Evolutionary conservation across 2,329 filamentous ascomycete species (phyloP), one percentile per base, ranked within the genome.

Genomic region (Paracoccidioides brasiliensis): DNA sequence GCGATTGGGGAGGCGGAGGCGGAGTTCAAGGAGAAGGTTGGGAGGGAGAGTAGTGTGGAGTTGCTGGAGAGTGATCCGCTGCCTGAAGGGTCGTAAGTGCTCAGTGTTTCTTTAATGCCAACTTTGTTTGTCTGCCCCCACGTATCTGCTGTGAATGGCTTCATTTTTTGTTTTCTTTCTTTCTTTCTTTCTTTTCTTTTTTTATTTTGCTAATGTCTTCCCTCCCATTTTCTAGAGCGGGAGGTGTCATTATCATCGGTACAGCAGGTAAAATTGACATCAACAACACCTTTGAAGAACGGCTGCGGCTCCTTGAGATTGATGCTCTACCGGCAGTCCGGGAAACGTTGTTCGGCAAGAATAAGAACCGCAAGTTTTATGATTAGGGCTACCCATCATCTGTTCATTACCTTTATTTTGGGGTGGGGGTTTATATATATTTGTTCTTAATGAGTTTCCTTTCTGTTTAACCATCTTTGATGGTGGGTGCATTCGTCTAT

Each of bases 271-370:
- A 91, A 80, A 97, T 98, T 70, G 90, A 95, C 66, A 91, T 98
- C 72, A 90, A 96, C 81, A 97, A 98, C 78, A 97, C 93, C 55
- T 87, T 97, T 64, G 93, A 97, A 70, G 87, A 95, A 69, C 84
- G 93, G 62, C 78, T 98, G 72, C 81, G 80, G 66, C 78, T 97
- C 58, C 82, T 97, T 61, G 86, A 95, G 74, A 84, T 85, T 56
- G 86, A 87, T 63, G 87, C 88, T 53, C 81, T 96, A 57, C 93
- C 93, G 12, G 83, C 83, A 46, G 84, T 98, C 66, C 82, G 93
- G 67, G 81, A 86, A 71, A 86, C 86, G 14, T 79, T 98, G 57
- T 98, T 98, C 67, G 93, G 93, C 58, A 85, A 88, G 76, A 98
- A 98, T 77, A 79, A 83, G 65, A 96, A 97, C 81, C 85, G 93